phyloP scores from a whole-genome alignment of 2,329 filamentous ascomycete genomes.

The Aspergillus brasiliensis region DNA sequence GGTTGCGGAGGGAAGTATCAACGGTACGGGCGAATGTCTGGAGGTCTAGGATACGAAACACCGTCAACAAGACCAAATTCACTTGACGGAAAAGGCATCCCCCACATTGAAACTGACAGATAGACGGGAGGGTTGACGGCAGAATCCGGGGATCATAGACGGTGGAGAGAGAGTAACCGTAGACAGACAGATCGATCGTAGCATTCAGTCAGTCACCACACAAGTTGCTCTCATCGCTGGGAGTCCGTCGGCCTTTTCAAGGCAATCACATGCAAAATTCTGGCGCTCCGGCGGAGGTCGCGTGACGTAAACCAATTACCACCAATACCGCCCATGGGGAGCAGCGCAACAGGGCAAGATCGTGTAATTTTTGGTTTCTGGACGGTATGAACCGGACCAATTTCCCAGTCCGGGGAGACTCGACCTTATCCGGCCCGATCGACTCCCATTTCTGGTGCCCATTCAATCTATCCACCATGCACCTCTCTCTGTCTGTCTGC shows the following conservation, averaged over 20 bases:
- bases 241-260: constrained; percentile 26
- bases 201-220: background rate
- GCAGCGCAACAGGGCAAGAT: background rate
- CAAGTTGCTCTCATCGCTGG: constrained; percentile 12
- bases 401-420: constrained; percentile 17
- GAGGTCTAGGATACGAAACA: constrained; percentile 14
- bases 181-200: background rate
- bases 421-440: background rate
- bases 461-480: background rate
- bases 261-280: constrained; percentile 40
- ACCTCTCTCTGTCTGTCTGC: background rate
- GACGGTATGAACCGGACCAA: constrained; percentile 17
- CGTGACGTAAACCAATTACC: constrained; percentile 39
- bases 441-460: background rate
- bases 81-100: constrained; percentile 15
- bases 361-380: constrained; percentile 15
- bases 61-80: constrained; percentile 17
- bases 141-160: constrained; percentile 25
- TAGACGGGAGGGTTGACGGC: constrained; percentile 12
- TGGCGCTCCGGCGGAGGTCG: constrained; percentile 23
- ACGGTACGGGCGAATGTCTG: background rate
- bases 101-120: constrained; percentile 21
- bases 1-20: background rate
- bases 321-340: constrained; percentile 21
- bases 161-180: constrained; percentile 15